phyloP scores from a whole-genome alignment of 2,329 filamentous ascomycete genomes.

The Periconia sp. region DNA sequence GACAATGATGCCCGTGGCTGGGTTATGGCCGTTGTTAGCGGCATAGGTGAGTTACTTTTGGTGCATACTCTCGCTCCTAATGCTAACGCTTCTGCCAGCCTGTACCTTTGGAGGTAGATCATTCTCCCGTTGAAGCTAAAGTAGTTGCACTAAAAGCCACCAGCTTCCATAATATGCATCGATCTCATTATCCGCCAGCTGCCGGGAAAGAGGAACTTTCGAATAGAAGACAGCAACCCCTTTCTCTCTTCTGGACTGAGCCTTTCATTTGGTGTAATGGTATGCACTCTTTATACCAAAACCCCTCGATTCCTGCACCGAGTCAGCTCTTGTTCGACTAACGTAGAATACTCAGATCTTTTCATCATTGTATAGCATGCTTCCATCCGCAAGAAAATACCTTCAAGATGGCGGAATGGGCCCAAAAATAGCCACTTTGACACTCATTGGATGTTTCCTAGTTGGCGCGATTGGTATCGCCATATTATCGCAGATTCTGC shows the following conservation, averaged over 20 bases:
- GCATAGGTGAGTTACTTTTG: constrained; percentile 64
- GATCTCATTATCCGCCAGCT: constrained; percentile 77
- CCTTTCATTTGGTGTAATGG: constrained; percentile 96
- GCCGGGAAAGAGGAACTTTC: constrained; percentile 77
- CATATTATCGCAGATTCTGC: constrained; percentile 72
- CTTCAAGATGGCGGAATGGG: constrained; percentile 72
- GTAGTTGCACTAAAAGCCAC: constrained; percentile 38
- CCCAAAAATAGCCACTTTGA: constrained; percentile 69
- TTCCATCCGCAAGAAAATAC: constrained; percentile 83
- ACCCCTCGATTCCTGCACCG: too few species aligned
- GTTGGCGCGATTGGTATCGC: constrained; percentile 78
- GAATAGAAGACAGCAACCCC: constrained; percentile 84
- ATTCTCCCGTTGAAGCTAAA: neutral
- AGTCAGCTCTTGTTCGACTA: too few species aligned
- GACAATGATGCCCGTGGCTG: constrained; percentile 81
- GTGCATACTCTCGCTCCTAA: constrained; percentile 2
- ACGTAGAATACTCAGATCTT: constrained; percentile 70
- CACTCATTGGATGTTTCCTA: constrained; percentile 73
- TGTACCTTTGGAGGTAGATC: constrained; percentile 46
- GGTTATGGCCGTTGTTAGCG: constrained; percentile 86
- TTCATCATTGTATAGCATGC: constrained; percentile 90
- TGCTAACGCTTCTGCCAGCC: constrained; percentile 34
- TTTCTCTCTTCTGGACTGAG: constrained; percentile 90
- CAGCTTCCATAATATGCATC: constrained; percentile 82
- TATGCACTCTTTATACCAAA: constrained; percentile 59